A percentile compares a stretch with the other conserved stretches of the same genome.
Evolutionary conservation across 208 protist genomes (phyloP).

Genomic region (Crithidia bombi): DNA sequence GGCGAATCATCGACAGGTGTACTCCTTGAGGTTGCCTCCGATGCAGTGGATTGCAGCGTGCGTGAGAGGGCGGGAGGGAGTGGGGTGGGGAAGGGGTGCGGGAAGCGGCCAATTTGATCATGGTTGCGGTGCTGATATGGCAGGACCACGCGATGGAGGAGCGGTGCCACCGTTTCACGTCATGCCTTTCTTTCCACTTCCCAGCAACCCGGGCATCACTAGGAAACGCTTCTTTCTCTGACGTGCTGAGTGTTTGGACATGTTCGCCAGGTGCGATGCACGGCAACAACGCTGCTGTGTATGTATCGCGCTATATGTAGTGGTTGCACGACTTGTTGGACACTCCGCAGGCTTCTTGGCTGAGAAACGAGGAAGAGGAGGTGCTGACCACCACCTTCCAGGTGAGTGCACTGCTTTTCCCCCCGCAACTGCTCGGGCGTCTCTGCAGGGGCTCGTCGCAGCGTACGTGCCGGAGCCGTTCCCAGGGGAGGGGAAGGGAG

Average conservation of each 20-base stretch:
- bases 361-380: background rate
- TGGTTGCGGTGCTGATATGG: constrained; percentile 8
- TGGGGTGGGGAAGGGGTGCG: background rate
- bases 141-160: background rate
- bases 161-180: too few species aligned
- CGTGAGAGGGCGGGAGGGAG: background rate
- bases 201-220: background rate
- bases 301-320: constrained; percentile 6
- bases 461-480: constrained; percentile 8
- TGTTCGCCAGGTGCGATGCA: background rate
- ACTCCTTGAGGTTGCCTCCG: background rate
- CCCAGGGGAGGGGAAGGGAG: too few species aligned
- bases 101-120: background rate
- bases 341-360: background rate
- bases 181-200: too few species aligned
- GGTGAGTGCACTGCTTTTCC: background rate
- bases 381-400: background rate
- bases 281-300: constrained; percentile 4
- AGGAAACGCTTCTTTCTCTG: background rate
- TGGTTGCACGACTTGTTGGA: constrained; percentile 8
- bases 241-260: background rate
- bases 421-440: background rate
- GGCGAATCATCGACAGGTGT: background rate
- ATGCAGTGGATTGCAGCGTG: background rate
- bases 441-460: background rate